Evolutionary conservation across 1,284 basidiomycete genomes (phyloP).

Genomic region (Malassezia furfur): DNA sequence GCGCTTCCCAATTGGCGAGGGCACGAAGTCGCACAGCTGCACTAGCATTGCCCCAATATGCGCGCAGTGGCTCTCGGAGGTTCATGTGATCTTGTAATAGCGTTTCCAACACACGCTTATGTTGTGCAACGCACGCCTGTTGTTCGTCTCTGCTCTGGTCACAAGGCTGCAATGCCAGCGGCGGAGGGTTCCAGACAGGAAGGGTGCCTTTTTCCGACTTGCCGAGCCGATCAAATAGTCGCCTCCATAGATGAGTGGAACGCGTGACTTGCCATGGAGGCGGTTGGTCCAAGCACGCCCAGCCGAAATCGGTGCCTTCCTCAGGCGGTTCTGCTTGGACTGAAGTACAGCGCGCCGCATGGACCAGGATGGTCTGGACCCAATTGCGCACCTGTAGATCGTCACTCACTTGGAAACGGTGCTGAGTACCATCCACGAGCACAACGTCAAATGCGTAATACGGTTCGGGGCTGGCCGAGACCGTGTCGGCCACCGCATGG

Average conservation of each 20-base stretch:
- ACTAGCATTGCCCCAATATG: conserved; percentile 74
- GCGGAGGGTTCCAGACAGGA: neutral
- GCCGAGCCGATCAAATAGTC: neutral
- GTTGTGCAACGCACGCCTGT: neutral
- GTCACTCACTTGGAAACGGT: neutral
- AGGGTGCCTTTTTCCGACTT: neutral
- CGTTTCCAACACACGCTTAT: neutral
- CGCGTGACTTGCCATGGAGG: neutral
- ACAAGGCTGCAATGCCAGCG: neutral
- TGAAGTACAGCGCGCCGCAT: neutral
- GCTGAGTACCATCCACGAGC: neutral
- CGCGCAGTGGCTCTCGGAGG: neutral
- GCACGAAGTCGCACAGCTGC: conserved; percentile 63
- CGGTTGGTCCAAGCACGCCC: neutral
- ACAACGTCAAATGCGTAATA: neutral
- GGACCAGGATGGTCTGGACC: neutral
- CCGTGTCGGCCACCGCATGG: neutral
- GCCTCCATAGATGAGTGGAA: neutral
- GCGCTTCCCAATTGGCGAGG: conserved; percentile 80
- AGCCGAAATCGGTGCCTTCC: neutral
- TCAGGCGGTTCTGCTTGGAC: neutral
- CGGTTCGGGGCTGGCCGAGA: neutral
- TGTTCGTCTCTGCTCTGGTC: neutral
- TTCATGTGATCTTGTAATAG: neutral
- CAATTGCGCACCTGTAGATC: neutral